These are phyloP conservation scores for Trypanosoma mega DNA, from an alignment of 208 protist genomes.

Conservation along the genomic window DNA sequence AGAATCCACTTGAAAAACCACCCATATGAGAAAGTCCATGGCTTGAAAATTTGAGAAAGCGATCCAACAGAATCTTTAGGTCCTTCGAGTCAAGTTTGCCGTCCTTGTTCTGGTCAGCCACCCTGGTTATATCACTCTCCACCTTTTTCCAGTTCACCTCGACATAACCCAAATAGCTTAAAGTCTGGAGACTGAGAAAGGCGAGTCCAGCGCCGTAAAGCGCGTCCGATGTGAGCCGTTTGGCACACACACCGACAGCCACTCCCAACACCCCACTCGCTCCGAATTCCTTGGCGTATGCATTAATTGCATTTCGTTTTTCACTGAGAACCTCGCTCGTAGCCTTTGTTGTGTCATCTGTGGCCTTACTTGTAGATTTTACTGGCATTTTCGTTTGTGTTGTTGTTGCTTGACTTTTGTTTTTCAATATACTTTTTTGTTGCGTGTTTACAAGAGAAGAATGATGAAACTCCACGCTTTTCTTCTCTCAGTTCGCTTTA, in stretches of 20 bases:
- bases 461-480: no score
- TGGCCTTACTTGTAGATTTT: no score
- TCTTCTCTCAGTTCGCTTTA: no score
- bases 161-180: constrained; percentile 64
- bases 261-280: constrained; percentile 51
- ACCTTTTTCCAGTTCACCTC: constrained; percentile 62
- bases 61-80: constrained; percentile 47
- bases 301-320: not conserved
- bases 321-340: not conserved
- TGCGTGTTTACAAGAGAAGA: no score
- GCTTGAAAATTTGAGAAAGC: constrained; percentile 31
- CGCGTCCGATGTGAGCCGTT: constrained; percentile 51
- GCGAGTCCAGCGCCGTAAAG: constrained; percentile 57
- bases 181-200: constrained; percentile 52
- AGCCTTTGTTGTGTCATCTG: no score
- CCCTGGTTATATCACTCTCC: constrained; percentile 34
- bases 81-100: constrained; percentile 51
- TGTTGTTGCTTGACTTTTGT: no score
- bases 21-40: constrained; percentile 45
- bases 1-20: constrained; percentile 59
- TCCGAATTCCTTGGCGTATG: constrained; percentile 32
- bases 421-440: no score
- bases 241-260: constrained; percentile 42
- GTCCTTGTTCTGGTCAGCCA: constrained; percentile 49
- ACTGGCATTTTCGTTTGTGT: no score